These are phyloP conservation scores for Lecanicillium sp. DNA, from an alignment of 2,329 filamentous ascomycete species.

Conservation along the genomic window DNA sequence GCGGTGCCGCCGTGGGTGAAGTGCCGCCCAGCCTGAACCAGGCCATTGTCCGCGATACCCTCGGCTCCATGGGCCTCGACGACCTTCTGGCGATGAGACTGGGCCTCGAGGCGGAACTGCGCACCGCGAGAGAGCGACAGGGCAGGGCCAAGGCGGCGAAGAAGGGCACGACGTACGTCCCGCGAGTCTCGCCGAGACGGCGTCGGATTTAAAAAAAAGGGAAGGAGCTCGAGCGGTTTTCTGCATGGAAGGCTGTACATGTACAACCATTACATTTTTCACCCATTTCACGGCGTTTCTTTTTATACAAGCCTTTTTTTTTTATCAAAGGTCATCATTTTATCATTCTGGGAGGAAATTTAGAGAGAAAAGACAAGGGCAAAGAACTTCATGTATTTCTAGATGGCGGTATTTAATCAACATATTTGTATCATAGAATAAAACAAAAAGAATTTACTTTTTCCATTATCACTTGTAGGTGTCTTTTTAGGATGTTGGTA, in stretches of 20 bases:
- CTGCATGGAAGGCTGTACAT: no score
- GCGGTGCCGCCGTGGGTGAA: not conserved
- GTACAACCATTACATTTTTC: no score
- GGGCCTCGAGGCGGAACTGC: slow-evolving; percentile 18
- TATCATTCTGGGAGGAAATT: not conserved
- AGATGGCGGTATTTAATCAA: not conserved
- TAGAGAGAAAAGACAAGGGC: not conserved
- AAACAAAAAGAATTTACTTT: not conserved
- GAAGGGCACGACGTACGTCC: slow-evolving; percentile 1
- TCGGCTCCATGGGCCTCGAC: slow-evolving; percentile 21
- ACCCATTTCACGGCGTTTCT: slow-evolving; percentile 1
- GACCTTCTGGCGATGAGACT: slow-evolving; percentile 24
- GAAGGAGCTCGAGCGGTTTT: slow-evolving; percentile 6
- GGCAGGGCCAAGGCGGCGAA: slow-evolving; percentile 1
- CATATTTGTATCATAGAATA: not conserved
- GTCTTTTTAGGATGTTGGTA: no score
- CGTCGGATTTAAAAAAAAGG: no score
- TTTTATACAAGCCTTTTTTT: not conserved
- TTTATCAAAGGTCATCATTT: no score
- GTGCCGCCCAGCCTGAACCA: slow-evolving; percentile 19
- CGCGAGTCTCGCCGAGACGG: no score
- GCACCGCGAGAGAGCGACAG: not conserved
- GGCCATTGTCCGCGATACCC: slow-evolving; percentile 25
- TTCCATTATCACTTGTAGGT: not conserved
- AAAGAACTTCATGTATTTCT: slow-evolving; percentile 1